Conservation (phyloP, 2,329 filamentous ascomycete genomes). For the Sphaerulina populicola region DNA sequence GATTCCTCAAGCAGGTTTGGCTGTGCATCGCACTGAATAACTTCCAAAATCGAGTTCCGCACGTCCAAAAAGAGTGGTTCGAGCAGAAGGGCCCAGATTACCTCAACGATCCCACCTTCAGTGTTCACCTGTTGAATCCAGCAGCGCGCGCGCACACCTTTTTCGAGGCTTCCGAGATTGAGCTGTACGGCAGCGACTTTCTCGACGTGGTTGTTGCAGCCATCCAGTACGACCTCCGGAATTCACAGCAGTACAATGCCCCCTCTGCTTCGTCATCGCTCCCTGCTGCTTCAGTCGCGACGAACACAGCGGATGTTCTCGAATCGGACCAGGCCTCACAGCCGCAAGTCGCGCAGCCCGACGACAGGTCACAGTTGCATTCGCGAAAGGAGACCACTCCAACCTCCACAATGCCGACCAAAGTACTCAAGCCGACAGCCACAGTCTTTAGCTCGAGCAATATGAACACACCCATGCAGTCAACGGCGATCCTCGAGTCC, state of each 20-base stretch:
- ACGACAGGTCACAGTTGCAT: not conserved
- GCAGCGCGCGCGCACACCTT: constrained; percentile 22
- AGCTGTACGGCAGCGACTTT: constrained; percentile 18
- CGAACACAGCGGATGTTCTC: not conserved
- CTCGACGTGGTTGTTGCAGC: constrained; percentile 13
- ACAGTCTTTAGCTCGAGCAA: constrained; percentile 2
- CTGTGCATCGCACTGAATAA: constrained; percentile 30
- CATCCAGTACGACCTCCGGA: constrained; percentile 13
- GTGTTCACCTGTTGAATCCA: constrained; percentile 14
- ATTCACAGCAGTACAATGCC: not conserved
- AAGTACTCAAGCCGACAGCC: not conserved
- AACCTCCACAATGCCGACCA: not conserved
- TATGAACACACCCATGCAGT: not conserved
- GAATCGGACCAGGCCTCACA: not conserved
- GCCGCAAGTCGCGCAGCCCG: not conserved
- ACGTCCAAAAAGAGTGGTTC: constrained; percentile 23
- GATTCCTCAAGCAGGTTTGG: constrained; percentile 33
- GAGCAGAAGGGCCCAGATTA: constrained; percentile 18
- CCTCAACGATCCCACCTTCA: constrained; percentile 20
- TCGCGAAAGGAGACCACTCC: not conserved
- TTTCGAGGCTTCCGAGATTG: constrained; percentile 18
- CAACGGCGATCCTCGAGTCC: not conserved
- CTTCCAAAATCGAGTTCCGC: constrained; percentile 22
- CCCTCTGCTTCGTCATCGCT: not conserved
- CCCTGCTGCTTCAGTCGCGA: not conserved